Base-by-base conservation (phyloP, 2,329 filamentous ascomycete species). In the Trematosphaeria pertusa region DNA sequence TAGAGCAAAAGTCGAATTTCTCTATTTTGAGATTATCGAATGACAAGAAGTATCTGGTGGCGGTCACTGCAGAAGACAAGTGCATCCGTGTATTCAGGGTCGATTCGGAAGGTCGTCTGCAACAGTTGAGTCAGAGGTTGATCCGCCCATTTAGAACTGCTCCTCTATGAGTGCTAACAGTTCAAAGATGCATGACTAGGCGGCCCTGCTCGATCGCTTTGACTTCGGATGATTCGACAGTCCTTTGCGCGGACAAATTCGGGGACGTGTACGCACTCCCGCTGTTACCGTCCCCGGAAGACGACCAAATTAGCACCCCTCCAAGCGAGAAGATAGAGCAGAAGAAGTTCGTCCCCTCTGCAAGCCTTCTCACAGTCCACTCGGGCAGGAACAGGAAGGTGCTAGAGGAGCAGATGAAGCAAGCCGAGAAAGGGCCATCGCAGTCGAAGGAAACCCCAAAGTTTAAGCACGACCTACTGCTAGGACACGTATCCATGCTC, bases 401-500 rank as follows among this genome's bases (percentile, higher is more conserved):
- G 1, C 65, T 87, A 15, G 78, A 81, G 58, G 77, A 82, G 42
- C 84, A 87, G 58, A 71, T 79, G 47, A 78, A 76, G 54, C 72
- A 73, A 38, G 68, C 54, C 70, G 75, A 57, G 41, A 70, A 58
- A 52, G 70, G 57, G 47, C 73, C 61, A 56, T 48, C 67, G n/a
- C 77, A 80, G 50, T 74, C 75, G 26, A 78, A 78, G 43, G 75
- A 77, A 12, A 71, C 76, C 2, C 68, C 77, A 19, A 70, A 72
- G 36, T 96, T 96, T 66, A 87, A 91, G 59, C 84, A 91, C 59
- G 83, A 86, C 28, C 78, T 96, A 1, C 78, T 97, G 6, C 83
- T 99, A 0, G 94, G 94, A 10, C 94, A 99, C 73, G 94, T 99
- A 11, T 97, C 93, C 1, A 89, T 97, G 84, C 83, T 99, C 38